Percentiles rank a stretch among this genome's conserved stretches.
These are phyloP conservation scores for Septoria linicola DNA, from an alignment of 2,329 filamentous ascomycete species.

Conservation along the genomic window DNA sequence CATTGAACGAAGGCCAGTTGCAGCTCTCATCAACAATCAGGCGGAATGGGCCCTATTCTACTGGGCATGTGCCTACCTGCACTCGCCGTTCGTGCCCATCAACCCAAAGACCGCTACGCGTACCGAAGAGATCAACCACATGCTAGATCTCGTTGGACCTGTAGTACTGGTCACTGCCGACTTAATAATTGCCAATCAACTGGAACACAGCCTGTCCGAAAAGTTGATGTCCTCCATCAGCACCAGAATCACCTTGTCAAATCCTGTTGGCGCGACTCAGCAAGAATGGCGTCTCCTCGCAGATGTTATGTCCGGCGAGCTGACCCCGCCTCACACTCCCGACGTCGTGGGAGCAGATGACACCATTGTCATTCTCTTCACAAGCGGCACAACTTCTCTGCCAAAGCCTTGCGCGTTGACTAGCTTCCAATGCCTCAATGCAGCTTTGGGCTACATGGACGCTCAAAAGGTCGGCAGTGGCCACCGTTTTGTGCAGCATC, in stretches of 20 bases:
- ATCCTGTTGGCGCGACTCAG: slow-evolving; percentile 22
- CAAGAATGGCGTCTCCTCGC: slow-evolving; percentile 31
- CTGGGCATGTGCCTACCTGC: slow-evolving; percentile 37
- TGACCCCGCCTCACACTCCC: slow-evolving; percentile 35
- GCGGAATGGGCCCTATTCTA: slow-evolving; percentile 39
- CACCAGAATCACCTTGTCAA: slow-evolving; percentile 29
- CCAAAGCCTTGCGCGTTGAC: slow-evolving; percentile 51
- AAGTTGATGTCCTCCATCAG: slow-evolving; percentile 30
- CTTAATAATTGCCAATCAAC: slow-evolving; percentile 30
- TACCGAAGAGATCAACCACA: slow-evolving; percentile 35
- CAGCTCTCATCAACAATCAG: slow-evolving; percentile 35
- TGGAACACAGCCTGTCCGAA: slow-evolving; percentile 31
- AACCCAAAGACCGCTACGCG: slow-evolving; percentile 35
- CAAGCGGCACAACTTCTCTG: slow-evolving; percentile 51
- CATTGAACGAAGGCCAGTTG: slow-evolving; percentile 35
- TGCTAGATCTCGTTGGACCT: slow-evolving; percentile 34
- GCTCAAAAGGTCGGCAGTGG: slow-evolving; percentile 32
- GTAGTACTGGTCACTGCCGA: slow-evolving; percentile 33
- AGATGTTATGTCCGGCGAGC: slow-evolving; percentile 35
- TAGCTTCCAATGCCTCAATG: slow-evolving; percentile 40
- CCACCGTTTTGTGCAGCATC: slow-evolving; percentile 34
- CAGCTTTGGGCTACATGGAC: slow-evolving; percentile 35
- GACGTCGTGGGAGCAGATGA: slow-evolving; percentile 32
- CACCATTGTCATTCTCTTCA: slow-evolving; percentile 48
- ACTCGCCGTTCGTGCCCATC: slow-evolving; percentile 36